Conservation (phyloP, 331 rosid species). For the Rhamnella rubrinervis region DNA sequence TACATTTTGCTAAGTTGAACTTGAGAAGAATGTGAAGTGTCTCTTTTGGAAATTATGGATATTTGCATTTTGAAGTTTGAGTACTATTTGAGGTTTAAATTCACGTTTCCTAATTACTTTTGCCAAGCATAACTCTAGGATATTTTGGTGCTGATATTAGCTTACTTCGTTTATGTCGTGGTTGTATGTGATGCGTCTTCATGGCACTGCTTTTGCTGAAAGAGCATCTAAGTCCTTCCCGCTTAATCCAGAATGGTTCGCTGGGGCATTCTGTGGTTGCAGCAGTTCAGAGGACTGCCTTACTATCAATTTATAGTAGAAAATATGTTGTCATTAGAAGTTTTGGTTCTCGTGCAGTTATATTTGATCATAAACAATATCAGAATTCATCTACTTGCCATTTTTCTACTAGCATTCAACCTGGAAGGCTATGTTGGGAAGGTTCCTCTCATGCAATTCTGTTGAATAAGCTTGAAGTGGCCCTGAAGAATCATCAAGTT, state of each 20-base stretch:
- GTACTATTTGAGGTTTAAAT: neutral
- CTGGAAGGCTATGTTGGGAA: conserved; percentile 66
- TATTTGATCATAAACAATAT: conserved; percentile 3
- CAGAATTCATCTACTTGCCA: neutral
- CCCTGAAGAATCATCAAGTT: conserved; percentile 53
- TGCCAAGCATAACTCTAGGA: neutral
- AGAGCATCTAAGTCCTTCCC: conserved; percentile 3
- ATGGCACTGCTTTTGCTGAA: conserved; percentile 24
- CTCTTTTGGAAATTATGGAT: neutral
- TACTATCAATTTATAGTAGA: neutral
- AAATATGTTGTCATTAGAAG: neutral
- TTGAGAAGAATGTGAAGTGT: neutral
- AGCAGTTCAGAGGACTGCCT: conserved; percentile 14
- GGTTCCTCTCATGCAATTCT: conserved; percentile 59
- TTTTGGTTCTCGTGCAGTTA: neutral
- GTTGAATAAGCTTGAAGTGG: conserved; percentile 50
- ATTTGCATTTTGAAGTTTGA: neutral
- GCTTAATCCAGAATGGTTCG: neutral
- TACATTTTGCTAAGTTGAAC: neutral
- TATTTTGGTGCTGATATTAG: neutral
- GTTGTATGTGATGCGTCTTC: neutral
- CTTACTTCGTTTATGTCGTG: neutral
- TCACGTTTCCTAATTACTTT: neutral
- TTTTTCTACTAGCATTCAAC: conserved; percentile 25
- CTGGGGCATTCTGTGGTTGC: conserved; percentile 12